These are phyloP conservation scores for Debaryomycetaceae sp. DNA, from an alignment of 1,139 yeast genomes.

Conservation along the genomic window DNA sequence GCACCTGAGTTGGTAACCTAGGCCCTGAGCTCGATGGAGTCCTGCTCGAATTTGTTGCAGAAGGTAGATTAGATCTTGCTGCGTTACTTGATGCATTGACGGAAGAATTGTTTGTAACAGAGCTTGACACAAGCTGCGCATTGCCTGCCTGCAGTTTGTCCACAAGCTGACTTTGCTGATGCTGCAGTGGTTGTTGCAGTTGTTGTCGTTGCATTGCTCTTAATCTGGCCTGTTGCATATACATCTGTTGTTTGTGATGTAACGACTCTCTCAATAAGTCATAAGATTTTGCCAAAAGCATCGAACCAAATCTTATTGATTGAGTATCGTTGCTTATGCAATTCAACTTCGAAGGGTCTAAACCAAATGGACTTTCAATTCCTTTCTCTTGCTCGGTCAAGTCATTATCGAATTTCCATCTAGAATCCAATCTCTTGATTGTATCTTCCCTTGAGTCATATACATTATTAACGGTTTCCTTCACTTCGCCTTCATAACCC, in stretches of 20 bases:
- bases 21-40: conserved; percentile 1
- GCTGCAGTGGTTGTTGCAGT: conserved; percentile 33
- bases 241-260: conserved; percentile 43
- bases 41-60: conserved; percentile 3
- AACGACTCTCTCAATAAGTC: conserved; percentile 58
- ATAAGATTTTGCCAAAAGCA: conserved; percentile 83
- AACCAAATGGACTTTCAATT: conserved; percentile 51
- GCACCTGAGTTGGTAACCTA: conserved; percentile 5
- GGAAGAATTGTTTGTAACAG: neutral
- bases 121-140: neutral
- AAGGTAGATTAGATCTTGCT: neutral
- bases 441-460: conserved; percentile 58
- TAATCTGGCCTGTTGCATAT: conserved; percentile 44
- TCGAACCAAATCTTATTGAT: conserved; percentile 84
- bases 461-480: conserved; percentile 30
- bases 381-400: conserved; percentile 46
- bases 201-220: conserved; percentile 45
- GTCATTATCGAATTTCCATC: conserved; percentile 77
- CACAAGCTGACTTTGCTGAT: conserved; percentile 39
- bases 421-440: conserved; percentile 56
- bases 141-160: conserved; percentile 19
- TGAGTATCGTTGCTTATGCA: conserved; percentile 86
- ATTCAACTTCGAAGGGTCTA: conserved; percentile 68
- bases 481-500: conserved; percentile 3
- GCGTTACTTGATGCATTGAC: neutral